Evolutionary conservation across 2,329 filamentous ascomycete genomes (phyloP), one percentile per base, ranked within the genome.

Genomic region (Aspergillus transmontanensis): DNA sequence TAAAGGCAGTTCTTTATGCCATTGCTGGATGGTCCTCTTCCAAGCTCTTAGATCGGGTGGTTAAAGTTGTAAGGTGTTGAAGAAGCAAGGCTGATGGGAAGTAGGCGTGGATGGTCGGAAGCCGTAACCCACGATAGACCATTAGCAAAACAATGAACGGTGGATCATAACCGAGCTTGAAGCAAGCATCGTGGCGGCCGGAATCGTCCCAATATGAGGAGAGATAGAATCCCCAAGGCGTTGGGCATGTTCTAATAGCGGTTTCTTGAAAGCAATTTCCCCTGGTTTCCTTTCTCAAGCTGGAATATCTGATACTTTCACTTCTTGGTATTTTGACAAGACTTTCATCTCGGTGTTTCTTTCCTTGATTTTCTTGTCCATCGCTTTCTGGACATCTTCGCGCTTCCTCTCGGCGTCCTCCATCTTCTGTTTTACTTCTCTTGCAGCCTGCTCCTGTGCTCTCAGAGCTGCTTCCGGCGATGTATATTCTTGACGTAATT

Each of bases 291-390:
- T 11, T 11, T 14, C 26, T 55, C 51, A 55, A 36, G 51, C 51
- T 12, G 51, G 51, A 7, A 75, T 68, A 28, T 73, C 71, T 6
- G 73, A 72, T 9, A 69, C 70, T 63, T 77, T 79, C 41, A 75
- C 76, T 63, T 78, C 74, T 61, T 79, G 78, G 51, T 76, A 79
- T 59, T 80, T 81, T 54, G 75, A 76, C 2, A 80, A 67, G 3
- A 81, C 74, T 59, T 78, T 80, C 69, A 79, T 72, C 66, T 81
- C 79, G 5, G 73, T 79, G 58, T 80, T 76, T 39, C 78, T 71
- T 62, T 81, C 78, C 62, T 79, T 79, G 14, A 73, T 72, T 65
- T 81, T 81, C 67, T 79, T 79, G 59, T 81, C 78, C 66, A 80
- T 76, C 4, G 73, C 72, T 55, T 72, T 77, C 61, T 80, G 78